A percentile compares a stretch with the other conserved stretches of the same genome.
These are phyloP conservation scores for Mycosphaerella arachidis DNA, from an alignment of 2,329 filamentous ascomycete species.

Conservation along the genomic window DNA sequence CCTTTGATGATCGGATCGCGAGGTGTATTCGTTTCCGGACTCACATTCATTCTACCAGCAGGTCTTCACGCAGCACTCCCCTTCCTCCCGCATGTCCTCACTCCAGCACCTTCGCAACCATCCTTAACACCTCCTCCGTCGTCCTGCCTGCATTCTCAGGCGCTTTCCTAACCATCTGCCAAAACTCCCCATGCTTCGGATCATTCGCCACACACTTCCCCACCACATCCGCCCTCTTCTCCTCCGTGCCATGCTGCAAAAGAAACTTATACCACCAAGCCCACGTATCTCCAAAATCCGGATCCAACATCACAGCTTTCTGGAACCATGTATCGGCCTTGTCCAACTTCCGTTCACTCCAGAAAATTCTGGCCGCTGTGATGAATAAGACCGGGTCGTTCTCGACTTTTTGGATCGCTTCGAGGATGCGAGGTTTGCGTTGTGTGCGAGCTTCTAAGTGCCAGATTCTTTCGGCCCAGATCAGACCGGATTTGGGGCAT, in stretches of 20 bases:
- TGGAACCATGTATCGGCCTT: slow-evolving; percentile 98
- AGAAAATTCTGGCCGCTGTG: slow-evolving; percentile 91
- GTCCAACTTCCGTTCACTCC: slow-evolving; percentile 85
- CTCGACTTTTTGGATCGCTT: slow-evolving; percentile 96
- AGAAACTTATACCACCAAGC: slow-evolving; percentile 98
- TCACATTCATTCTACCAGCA: no score
- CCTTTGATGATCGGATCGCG: no score
- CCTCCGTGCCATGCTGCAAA: slow-evolving; percentile 84
- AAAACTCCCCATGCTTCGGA: slow-evolving; percentile 86
- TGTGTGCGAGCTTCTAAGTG: slow-evolving; percentile 86
- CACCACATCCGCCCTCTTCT: slow-evolving; percentile 83
- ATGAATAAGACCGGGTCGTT: slow-evolving; percentile 86
- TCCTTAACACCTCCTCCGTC: slow-evolving; percentile 75
- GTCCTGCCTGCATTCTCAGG: slow-evolving; percentile 72
- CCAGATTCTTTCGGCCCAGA: slow-evolving; percentile 96
- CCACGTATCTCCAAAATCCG: slow-evolving; percentile 88
- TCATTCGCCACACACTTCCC: slow-evolving; percentile 77
- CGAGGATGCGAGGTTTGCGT: slow-evolving; percentile 82
- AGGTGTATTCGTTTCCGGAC: no score
- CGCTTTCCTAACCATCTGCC: slow-evolving; percentile 82
- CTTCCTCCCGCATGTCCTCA: slow-evolving; percentile 18
- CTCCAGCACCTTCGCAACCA: slow-evolving; percentile 61
- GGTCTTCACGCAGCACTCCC: no score
- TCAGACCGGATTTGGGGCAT: slow-evolving; percentile 76
- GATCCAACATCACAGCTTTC: slow-evolving; percentile 83